These are phyloP conservation scores for Leccinum variabile DNA, from an alignment of 1,284 basidiomycete species.

Conservation along the genomic window DNA sequence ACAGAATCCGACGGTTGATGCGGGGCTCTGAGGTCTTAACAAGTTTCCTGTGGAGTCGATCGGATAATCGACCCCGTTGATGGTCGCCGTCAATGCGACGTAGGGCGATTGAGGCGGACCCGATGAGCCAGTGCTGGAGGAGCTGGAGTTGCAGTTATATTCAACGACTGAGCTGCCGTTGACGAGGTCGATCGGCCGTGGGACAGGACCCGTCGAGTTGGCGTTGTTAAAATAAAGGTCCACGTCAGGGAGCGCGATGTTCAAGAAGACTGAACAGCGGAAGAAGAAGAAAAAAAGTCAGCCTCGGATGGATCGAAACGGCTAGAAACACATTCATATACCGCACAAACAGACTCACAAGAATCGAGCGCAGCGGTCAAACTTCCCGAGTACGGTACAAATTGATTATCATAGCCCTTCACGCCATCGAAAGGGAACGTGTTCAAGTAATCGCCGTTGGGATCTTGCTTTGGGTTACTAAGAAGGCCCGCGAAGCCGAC, in stretches of 20 bases:
- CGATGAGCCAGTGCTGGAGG: not conserved
- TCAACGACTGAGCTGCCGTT: slow-evolving; percentile 1
- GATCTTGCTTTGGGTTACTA: slow-evolving; percentile 11
- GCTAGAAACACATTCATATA: not conserved
- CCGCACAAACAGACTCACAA: slow-evolving; percentile 15
- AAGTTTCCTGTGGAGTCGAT: slow-evolving; percentile 29
- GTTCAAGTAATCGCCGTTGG: slow-evolving; percentile 19
- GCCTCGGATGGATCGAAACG: not conserved
- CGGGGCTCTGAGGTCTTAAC: slow-evolving; percentile 15
- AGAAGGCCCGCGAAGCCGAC: slow-evolving; percentile 31
- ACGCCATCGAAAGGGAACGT: slow-evolving; percentile 30
- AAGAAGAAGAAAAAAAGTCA: slow-evolving; percentile 1
- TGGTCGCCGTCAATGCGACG: slow-evolving; percentile 28
- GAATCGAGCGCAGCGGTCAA: slow-evolving; percentile 28
- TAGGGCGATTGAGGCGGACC: slow-evolving; percentile 20
- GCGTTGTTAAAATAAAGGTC: slow-evolving; percentile 20
- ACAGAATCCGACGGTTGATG: slow-evolving; percentile 16
- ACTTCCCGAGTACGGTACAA: slow-evolving; percentile 23
- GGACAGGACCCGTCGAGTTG: slow-evolving; percentile 28
- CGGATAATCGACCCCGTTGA: slow-evolving; percentile 36
- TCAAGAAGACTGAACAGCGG: slow-evolving; percentile 14
- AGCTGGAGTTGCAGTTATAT: slow-evolving; percentile 24
- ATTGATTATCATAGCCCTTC: slow-evolving; percentile 32
- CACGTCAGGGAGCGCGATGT: slow-evolving; percentile 22
- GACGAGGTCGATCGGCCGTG: slow-evolving; percentile 10